These are phyloP conservation scores for Flagelloscypha sp. DNA, from an alignment of 768 basidiomycete species.

Conservation along the genomic window DNA sequence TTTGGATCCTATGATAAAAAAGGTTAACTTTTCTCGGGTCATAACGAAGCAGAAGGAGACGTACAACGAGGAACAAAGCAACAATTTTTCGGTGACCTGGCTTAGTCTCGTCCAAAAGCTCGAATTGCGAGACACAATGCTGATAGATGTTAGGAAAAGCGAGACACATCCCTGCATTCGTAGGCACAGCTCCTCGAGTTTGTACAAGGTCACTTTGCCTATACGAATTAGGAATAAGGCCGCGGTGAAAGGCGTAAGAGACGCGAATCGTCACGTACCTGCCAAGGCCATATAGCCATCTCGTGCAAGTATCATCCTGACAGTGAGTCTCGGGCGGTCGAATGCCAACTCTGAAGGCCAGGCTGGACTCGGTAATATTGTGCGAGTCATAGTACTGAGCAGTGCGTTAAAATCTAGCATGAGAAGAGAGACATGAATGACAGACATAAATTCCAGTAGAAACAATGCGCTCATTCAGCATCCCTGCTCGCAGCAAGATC, in stretches of 20 bases:
- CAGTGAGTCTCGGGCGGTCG: constrained; percentile 8
- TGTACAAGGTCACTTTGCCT: constrained; percentile 12
- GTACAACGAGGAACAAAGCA: constrained; percentile 28
- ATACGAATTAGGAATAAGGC: no score
- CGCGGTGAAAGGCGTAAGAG: constrained; percentile 33
- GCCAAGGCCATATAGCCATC: constrained; percentile 28
- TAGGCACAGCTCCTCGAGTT: constrained; percentile 21
- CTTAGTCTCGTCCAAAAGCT: constrained; percentile 20
- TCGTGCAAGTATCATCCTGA: constrained; percentile 14
- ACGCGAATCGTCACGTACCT: constrained; percentile 37
- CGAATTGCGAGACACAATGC: constrained; percentile 27
- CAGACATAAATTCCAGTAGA: constrained; percentile 16
- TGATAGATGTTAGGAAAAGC: constrained; percentile 31
- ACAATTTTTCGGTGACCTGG: constrained; percentile 32
- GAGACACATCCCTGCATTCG: constrained; percentile 18
- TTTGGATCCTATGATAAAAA: no score
- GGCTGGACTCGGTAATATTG: constrained; percentile 22
- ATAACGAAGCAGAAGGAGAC: no score
- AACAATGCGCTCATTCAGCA: constrained; percentile 15
- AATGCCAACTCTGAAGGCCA: constrained; percentile 22
- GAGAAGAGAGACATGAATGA: constrained; percentile 9
- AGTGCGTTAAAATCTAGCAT: constrained; percentile 9
- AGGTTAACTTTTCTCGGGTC: no score
- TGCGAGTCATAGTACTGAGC: constrained; percentile 20
- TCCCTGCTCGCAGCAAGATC: no score